These are phyloP conservation scores for Crithidia expoeki DNA, from an alignment of 208 protist genomes.

Conservation along the genomic window DNA sequence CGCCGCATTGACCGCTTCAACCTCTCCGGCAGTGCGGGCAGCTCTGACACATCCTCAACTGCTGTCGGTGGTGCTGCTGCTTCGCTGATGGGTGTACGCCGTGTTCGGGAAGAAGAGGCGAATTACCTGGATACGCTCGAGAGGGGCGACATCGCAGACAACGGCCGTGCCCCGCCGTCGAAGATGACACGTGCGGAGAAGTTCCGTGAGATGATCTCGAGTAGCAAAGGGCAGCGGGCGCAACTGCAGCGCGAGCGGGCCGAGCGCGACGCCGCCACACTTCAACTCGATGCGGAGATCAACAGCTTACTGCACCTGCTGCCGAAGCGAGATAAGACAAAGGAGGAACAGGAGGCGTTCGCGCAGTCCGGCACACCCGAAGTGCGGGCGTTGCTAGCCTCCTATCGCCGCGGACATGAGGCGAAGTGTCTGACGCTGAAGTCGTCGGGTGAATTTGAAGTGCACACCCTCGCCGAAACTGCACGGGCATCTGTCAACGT, in stretches of 20 bases:
- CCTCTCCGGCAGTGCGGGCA: slow-evolving; percentile 3
- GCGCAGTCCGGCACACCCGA: slow-evolving; percentile 54
- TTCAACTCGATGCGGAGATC: slow-evolving; percentile 72
- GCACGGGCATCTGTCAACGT: background rate
- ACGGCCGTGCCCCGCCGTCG: slow-evolving; percentile 26
- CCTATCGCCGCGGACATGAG: slow-evolving; percentile 45
- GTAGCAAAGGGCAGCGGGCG: slow-evolving; percentile 62
- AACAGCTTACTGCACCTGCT: slow-evolving; percentile 71
- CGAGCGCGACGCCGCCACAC: slow-evolving; percentile 59
- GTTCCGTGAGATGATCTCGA: slow-evolving; percentile 71
- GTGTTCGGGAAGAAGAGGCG: slow-evolving; percentile 15
- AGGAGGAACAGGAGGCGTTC: slow-evolving; percentile 73
- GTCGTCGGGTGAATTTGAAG: slow-evolving; percentile 44
- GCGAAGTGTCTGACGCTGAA: slow-evolving; percentile 58
- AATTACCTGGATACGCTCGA: slow-evolving; percentile 3
- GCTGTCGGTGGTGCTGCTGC: background rate
- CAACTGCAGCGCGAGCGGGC: slow-evolving; percentile 71
- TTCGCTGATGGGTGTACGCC: slow-evolving; percentile 31
- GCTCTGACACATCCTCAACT: background rate
- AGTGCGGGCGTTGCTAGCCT: slow-evolving; percentile 58
- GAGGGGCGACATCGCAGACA: slow-evolving; percentile 5
- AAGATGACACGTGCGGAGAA: slow-evolving; percentile 62
- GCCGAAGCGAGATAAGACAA: slow-evolving; percentile 55
- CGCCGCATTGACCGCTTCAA: slow-evolving; percentile 49
- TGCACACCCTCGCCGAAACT: slow-evolving; percentile 25